phyloP scores from a whole-genome alignment of 176 grass and related monocot genomes.

The Hordeum vulgare region MorexV3_pseudomolecules_assembly NC_058522.1:498423433-498423932 shows the following conservation, averaged over 20 bases:
- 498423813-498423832: constrained; percentile 28
- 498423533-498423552: constrained; percentile 16
- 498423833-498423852: constrained; percentile 5
- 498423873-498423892: constrained; percentile 43
- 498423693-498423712: constrained; percentile 10
- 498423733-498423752: constrained; percentile 20
- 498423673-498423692: constrained; percentile 14
- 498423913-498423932: neutral
- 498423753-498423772: constrained; percentile 13
- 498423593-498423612: constrained; percentile 15
- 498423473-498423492: constrained; percentile 32
- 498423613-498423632: constrained; percentile 19
- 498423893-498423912: constrained; percentile 26
- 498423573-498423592: constrained; percentile 34
- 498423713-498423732: constrained; percentile 14
- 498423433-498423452: constrained; percentile 48
- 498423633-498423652: constrained; percentile 17
- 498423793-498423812: constrained; percentile 30
- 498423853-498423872: constrained; percentile 10
- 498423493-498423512: constrained; percentile 35
- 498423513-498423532: neutral
- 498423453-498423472: constrained; percentile 22
- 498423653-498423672: constrained; percentile 22
- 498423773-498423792: constrained; percentile 34
- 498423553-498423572: neutral